phyloP scores from a whole-genome alignment of 2,329 filamentous ascomycete genomes.

The Xylogone sp. region DNA sequence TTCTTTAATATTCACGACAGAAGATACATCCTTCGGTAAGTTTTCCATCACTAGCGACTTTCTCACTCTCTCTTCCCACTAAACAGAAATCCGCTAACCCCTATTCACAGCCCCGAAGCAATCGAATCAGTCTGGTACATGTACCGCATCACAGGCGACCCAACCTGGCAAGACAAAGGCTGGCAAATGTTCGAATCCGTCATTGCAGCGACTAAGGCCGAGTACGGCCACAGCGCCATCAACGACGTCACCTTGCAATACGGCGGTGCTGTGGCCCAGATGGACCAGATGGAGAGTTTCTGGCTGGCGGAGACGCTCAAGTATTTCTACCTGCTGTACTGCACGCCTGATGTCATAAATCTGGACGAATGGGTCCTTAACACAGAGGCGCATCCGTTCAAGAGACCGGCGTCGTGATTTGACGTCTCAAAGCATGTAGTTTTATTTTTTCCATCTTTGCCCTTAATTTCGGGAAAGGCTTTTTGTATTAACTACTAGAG shows the following conservation, averaged over 20 bases:
- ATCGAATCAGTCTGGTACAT: conserved; percentile 88
- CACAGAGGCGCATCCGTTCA: conserved; percentile 35
- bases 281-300: conserved; percentile 79
- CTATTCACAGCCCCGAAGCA: conserved; percentile 64
- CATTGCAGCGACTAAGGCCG: conserved; percentile 60
- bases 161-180: conserved; percentile 71
- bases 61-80: conserved; percentile 24
- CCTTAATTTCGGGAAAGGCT: too few species aligned
- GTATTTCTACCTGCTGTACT: conserved; percentile 84
- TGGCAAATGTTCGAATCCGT: conserved; percentile 83
- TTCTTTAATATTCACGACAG: conserved; percentile 41
- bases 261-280: conserved; percentile 30
- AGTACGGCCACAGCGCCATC: conserved; percentile 68
- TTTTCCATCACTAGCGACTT: too few species aligned
- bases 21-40: conserved; percentile 61
- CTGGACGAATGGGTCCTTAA: conserved; percentile 63
- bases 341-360: conserved; percentile 57
- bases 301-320: conserved; percentile 91
- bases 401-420: conserved; percentile 14
- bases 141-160: conserved; percentile 83
- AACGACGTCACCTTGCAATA: conserved; percentile 51
- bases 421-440: too few species aligned
- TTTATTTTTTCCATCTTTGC: too few species aligned
- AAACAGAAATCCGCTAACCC: conserved; percentile 11
- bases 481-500: too few species aligned